Evolutionary conservation across 345 rosid genomes (phyloP).

Genomic region (Salix caprea): DNA sequence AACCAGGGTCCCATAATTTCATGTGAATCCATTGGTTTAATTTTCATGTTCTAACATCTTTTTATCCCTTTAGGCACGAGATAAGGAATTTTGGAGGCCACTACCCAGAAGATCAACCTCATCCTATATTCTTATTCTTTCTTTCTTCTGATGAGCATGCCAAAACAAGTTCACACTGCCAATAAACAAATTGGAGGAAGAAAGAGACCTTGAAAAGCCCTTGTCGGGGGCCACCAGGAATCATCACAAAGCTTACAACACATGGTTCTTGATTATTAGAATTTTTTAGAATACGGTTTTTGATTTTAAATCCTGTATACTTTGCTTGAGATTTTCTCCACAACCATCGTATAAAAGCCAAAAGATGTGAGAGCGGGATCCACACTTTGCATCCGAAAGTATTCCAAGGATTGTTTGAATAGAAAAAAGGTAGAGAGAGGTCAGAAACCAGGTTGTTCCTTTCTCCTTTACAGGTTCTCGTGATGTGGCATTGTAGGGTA

Average conservation of each 20-base stretch:
- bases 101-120: constrained; percentile 1
- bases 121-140: constrained; percentile 33
- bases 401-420: not conserved
- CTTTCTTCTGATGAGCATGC: constrained; percentile 10
- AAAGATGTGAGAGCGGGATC: constrained; percentile 32
- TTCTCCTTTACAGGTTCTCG: constrained; percentile 24
- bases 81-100: constrained; percentile 19
- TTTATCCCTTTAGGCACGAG: constrained; percentile 5
- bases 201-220: constrained; percentile 12
- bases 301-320: not conserved
- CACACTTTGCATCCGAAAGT: constrained; percentile 15
- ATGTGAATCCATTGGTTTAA: not conserved
- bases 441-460: constrained; percentile 2
- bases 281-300: not conserved
- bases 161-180: constrained; percentile 28
- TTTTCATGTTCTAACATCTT: too few relatives aligned
- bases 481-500: constrained; percentile 11
- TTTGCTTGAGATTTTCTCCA: not conserved
- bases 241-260: constrained; percentile 9
- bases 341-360: constrained; percentile 12
- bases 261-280: not conserved
- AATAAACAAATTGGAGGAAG: not conserved
- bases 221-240: constrained; percentile 19
- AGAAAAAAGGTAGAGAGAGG: constrained; percentile 11
- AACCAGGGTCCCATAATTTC: not conserved